These are phyloP conservation scores for Cucurbita pepo DNA, from an alignment of 306 rosid genomes.

Conservation along the genomic window DNA sequence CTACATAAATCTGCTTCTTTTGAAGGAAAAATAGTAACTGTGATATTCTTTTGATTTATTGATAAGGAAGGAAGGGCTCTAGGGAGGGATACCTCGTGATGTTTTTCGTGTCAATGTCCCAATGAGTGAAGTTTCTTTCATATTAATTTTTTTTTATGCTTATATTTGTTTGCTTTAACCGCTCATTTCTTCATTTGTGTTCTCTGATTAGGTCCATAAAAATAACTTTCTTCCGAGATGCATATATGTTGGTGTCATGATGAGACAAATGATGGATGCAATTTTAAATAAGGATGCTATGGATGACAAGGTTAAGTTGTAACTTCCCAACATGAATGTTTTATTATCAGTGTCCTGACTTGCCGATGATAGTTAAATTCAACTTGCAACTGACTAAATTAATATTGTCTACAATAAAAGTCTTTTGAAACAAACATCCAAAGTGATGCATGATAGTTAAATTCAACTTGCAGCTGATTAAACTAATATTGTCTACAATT, in stretches of 20 bases:
- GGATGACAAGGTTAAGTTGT: constrained; percentile 76
- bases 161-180: neutral
- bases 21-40: neutral
- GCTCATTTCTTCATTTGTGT: constrained; percentile 7
- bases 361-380: neutral
- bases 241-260: constrained; percentile 62
- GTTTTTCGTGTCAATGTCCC: constrained; percentile 72
- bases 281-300: constrained; percentile 74
- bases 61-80: constrained; percentile 45
- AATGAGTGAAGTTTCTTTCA: constrained; percentile 24
- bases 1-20: neutral
- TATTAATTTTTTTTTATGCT: neutral
- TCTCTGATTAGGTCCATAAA: constrained; percentile 28
- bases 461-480: too few relatives aligned
- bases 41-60: neutral
- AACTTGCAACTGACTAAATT: neutral
- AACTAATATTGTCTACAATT: too few relatives aligned
- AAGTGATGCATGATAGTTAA: too few relatives aligned
- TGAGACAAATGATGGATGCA: constrained; percentile 87
- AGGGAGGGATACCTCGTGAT: constrained; percentile 31
- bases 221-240: constrained; percentile 70
- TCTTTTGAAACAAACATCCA: neutral
- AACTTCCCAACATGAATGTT: neutral
- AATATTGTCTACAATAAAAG: too few relatives aligned
- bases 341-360: neutral